These are phyloP conservation scores for Ophiocytium majus DNA, from an alignment of 352 stramenopile genomes.

Conservation along the genomic window DNA sequence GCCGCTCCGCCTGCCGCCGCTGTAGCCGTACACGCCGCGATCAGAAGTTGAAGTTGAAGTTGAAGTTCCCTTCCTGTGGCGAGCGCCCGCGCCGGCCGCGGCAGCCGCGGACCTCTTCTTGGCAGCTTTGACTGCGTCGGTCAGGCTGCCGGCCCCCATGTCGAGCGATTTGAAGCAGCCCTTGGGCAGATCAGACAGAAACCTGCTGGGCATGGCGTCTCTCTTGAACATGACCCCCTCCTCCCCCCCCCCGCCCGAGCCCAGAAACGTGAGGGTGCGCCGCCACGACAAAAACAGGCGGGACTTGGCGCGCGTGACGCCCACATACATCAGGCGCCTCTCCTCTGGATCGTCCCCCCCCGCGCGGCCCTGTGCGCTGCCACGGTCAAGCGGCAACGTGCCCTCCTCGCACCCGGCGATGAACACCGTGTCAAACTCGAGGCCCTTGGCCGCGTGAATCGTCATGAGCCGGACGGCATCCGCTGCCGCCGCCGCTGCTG, in stretches of 20 bases:
- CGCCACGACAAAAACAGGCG: conserved; percentile 52
- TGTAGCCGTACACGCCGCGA: too few species aligned
- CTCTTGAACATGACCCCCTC: neutral
- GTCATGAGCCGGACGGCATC: conserved; percentile 64
- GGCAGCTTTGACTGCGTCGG: neutral
- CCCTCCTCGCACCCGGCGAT: conserved; percentile 57
- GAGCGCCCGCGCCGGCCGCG: too few species aligned
- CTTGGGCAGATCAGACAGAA: conserved; percentile 34
- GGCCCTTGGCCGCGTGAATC: conserved; percentile 71
- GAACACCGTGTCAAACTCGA: conserved; percentile 75
- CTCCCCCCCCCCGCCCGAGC: neutral
- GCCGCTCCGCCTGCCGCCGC: too few species aligned
- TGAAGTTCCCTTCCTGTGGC: too few species aligned
- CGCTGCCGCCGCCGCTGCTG: neutral
- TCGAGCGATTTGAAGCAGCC: conserved; percentile 25
- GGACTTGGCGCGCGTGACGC: conserved; percentile 51
- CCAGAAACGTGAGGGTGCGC: neutral
- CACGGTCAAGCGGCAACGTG: conserved; percentile 41
- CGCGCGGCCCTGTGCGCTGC: neutral
- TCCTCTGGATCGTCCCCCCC: conserved; percentile 36
- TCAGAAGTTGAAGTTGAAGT: too few species aligned
- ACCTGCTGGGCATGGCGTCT: conserved; percentile 34
- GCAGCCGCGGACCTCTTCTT: too few species aligned
- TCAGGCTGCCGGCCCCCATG: neutral
- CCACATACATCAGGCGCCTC: conserved; percentile 55